Conservation (phyloP, 2,329 filamentous ascomycete species). For the Fusarium sp. region DNA sequence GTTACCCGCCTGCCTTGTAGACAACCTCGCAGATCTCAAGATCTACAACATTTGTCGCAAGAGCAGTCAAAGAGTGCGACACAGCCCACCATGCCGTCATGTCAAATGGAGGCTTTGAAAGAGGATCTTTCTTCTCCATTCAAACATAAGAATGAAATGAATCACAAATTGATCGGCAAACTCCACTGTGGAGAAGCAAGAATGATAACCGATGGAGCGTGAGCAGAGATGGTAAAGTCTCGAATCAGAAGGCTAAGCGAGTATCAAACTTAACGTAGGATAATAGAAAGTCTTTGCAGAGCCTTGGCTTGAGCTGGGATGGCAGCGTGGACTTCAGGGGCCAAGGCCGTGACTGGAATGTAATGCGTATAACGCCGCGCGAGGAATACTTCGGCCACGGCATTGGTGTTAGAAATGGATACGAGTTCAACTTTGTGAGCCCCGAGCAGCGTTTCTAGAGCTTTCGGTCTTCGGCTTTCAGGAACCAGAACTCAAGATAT, state of each 20-base stretch:
- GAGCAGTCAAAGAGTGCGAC: not conserved
- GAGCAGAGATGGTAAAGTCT: not conserved
- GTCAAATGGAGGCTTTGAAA: not conserved
- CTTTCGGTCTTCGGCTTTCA: not conserved
- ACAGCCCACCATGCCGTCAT: not conserved
- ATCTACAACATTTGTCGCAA: not conserved
- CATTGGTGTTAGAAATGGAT: not conserved
- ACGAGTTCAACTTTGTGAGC: not conserved
- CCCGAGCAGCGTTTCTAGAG: not conserved
- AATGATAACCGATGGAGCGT: not conserved
- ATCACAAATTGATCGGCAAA: not conserved
- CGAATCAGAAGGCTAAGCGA: not conserved
- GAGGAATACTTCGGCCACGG: not conserved
- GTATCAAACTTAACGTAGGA: conserved; percentile 18
- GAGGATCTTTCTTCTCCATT: not conserved
- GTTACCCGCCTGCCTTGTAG: not conserved
- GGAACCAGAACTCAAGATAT: not conserved
- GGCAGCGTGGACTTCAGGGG: not conserved
- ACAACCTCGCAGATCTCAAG: not conserved
- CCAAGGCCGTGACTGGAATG: conserved; percentile 20
- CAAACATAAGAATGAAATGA: not conserved
- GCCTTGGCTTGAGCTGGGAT: not conserved
- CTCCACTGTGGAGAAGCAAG: not conserved
- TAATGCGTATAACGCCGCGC: conserved; percentile 1
- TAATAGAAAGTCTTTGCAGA: conserved; percentile 6